Conservation (phyloP, 805 yeast genomes). For the Candida yuanshanica region DNA sequence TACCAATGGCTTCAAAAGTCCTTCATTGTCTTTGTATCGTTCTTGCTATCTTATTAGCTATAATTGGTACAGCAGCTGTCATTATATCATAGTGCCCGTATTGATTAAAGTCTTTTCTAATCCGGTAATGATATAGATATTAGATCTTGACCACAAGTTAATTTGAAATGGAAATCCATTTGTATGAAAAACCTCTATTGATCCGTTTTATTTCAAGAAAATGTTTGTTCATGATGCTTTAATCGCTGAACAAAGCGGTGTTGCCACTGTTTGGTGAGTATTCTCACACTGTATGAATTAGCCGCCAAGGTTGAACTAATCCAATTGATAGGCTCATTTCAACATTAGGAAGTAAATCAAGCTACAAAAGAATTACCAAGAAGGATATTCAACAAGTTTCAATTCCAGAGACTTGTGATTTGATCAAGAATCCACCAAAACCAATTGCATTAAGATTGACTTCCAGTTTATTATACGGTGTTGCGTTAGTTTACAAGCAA, state of each 20-base stretch:
- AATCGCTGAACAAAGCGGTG: slow-evolving; percentile 20
- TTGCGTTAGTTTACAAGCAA: slow-evolving; percentile 40
- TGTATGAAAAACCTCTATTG: too few species aligned
- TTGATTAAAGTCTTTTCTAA: background rate
- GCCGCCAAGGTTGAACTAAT: slow-evolving; percentile 4
- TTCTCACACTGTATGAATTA: background rate
- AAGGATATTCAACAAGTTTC: slow-evolving; percentile 31
- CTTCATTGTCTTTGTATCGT: slow-evolving; percentile 8
- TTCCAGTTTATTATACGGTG: slow-evolving; percentile 40
- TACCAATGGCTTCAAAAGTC: slow-evolving; percentile 25
- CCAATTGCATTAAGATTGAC: slow-evolving; percentile 27
- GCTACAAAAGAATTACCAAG: slow-evolving; percentile 25
- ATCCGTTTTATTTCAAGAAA: too few species aligned
- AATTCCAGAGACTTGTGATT: slow-evolving; percentile 38
- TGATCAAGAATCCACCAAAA: slow-evolving; percentile 18
- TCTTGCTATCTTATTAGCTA: slow-evolving; percentile 11
- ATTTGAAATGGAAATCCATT: too few species aligned
- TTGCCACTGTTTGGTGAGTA: slow-evolving; percentile 26
- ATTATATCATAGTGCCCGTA: slow-evolving; percentile 10
- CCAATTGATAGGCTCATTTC: slow-evolving; percentile 30
- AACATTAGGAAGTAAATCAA: slow-evolving; percentile 34
- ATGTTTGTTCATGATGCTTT: slow-evolving; percentile 17
- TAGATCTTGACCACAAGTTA: background rate
- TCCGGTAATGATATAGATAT: background rate
- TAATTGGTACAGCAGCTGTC: slow-evolving; percentile 23